Evolutionary conservation across 257 asterid genomes (phyloP), one percentile per base, ranked within the genome.

Genomic region (Petunia secreta): DNA sequence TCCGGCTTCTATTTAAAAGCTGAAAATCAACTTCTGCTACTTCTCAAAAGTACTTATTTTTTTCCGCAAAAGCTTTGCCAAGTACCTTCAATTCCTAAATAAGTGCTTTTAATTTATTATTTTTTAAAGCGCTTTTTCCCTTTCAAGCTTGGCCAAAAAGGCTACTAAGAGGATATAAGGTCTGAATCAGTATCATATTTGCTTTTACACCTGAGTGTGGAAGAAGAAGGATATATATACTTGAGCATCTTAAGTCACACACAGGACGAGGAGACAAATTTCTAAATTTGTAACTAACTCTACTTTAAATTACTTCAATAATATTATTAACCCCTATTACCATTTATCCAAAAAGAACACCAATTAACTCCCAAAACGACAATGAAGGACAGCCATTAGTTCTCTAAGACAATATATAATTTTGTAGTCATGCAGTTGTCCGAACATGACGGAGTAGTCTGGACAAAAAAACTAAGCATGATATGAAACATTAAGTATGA

Each of bases 401-500:
- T 64, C 36, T 6, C 36, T 43, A 64, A 16, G 73, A 6, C 15
- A 64, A 64, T 8, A 25, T 3, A 55, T 40, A 46, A 55, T 37
- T n/a, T 16, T 34, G 11, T 5, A 15, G 50, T 16, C 77, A 3
- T 16, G 37, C 48, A 52, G 16, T 38, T 4, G 8, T 8, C 14
- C 43, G 77, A 69, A 69, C 34, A 6, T 16, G 46, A 62, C 59
- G 4, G 34, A 63, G 50, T 55, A 43, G 46, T 63, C 73, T n/a
- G 8, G 59, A 40, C 34, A n/a, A 9, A 25, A 63, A 14, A 76
- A 10, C 78, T 37, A 65, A 7, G 34, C 6, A 38, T 14, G 11
- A 38, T 37, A 8, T 36, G 43, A 63, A 46, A 5, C 52, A 40
- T 25, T 46, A 63, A 13, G 38, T 25, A 71, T 85, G 78, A 95